Evolutionary conservation across 306 rosid species (phyloP).

Genomic region (Vigna radiata): DNA sequence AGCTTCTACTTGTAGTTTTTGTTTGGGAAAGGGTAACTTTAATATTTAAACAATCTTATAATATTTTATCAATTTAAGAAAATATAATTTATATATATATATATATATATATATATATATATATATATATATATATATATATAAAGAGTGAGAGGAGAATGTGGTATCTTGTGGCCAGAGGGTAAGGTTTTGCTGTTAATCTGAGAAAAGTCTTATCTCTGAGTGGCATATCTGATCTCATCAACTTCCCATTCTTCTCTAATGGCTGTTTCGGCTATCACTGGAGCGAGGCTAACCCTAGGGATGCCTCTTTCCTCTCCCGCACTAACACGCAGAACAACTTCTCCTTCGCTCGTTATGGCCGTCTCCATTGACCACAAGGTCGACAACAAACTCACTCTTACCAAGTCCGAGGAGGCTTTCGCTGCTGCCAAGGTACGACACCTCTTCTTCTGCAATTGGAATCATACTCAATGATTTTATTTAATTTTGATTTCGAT

Average conservation of each 20-base stretch:
- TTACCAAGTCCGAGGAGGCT: slow-evolving; percentile 85
- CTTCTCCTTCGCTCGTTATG: slow-evolving; percentile 56
- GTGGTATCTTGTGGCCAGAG: background rate
- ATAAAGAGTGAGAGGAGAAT: too few relatives aligned
- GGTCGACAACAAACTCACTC: slow-evolving; percentile 66
- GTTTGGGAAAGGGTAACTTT: background rate
- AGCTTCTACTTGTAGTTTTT: background rate
- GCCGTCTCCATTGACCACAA: slow-evolving; percentile 76
- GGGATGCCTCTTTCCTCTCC: slow-evolving; percentile 47
- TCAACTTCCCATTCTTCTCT: background rate
- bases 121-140: too few relatives aligned
- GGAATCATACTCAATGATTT: background rate
- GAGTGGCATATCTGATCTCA: background rate
- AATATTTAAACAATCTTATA: background rate
- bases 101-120: background rate
- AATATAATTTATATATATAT: too few relatives aligned
- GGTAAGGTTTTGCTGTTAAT: slow-evolving; percentile 7
- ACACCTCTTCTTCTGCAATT: background rate
- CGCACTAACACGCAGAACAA: background rate
- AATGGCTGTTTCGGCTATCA: slow-evolving; percentile 42
- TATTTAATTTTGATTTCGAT: background rate
- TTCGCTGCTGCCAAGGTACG: slow-evolving; percentile 86
- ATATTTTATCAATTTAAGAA: background rate
- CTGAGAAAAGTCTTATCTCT: background rate
- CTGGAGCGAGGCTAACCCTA: slow-evolving; percentile 43